Evolutionary conservation across 495 filamentous ascomycete genomes (phyloP).

Genomic region (Xylaria curta): DNA sequence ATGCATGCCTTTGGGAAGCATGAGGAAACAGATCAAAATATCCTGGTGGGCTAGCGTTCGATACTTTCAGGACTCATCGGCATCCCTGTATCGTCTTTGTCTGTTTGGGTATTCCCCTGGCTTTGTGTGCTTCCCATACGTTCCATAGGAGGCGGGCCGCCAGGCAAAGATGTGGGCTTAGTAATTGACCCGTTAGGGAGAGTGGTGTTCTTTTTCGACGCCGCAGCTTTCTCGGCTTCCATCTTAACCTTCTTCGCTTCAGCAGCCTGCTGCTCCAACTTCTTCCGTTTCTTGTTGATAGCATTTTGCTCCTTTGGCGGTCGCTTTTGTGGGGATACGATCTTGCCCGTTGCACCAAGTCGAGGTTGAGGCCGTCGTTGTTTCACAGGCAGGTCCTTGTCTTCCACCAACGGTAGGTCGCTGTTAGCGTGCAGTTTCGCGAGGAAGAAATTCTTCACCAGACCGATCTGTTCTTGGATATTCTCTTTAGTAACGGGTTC

Average conservation of each 20-base stretch:
- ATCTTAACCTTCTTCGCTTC: slow-evolving; percentile 46
- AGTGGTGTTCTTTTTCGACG: slow-evolving; percentile 49
- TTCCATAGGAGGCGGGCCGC: slow-evolving; percentile 51
- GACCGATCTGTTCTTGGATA: slow-evolving; percentile 77
- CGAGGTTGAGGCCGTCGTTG: slow-evolving; percentile 91
- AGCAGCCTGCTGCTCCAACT: slow-evolving; percentile 56
- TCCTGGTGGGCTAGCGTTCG: slow-evolving; percentile 41
- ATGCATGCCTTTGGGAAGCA: too few species aligned
- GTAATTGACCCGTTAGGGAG: slow-evolving; percentile 44
- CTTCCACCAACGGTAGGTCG: slow-evolving; percentile 85
- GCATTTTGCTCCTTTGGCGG: slow-evolving; percentile 76
- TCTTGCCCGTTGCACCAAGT: slow-evolving; percentile 94
- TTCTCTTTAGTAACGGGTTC: slow-evolving; percentile 82
- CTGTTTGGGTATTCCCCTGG: slow-evolving; percentile 59
- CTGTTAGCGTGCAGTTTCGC: slow-evolving; percentile 81
- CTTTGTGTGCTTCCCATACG: slow-evolving; percentile 58
- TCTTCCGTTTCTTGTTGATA: slow-evolving; percentile 78
- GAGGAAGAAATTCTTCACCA: slow-evolving; percentile 89
- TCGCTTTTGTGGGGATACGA: slow-evolving; percentile 86
- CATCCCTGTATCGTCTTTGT: slow-evolving; percentile 65
- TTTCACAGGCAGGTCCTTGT: slow-evolving; percentile 92
- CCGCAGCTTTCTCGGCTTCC: slow-evolving; percentile 50
- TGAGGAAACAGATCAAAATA: not conserved
- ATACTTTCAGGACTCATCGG: slow-evolving; percentile 70
- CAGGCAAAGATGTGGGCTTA: slow-evolving; percentile 29